phyloP scores from a whole-genome alignment of 2,329 filamentous ascomycete species.

The Nemania serpens region DNA sequence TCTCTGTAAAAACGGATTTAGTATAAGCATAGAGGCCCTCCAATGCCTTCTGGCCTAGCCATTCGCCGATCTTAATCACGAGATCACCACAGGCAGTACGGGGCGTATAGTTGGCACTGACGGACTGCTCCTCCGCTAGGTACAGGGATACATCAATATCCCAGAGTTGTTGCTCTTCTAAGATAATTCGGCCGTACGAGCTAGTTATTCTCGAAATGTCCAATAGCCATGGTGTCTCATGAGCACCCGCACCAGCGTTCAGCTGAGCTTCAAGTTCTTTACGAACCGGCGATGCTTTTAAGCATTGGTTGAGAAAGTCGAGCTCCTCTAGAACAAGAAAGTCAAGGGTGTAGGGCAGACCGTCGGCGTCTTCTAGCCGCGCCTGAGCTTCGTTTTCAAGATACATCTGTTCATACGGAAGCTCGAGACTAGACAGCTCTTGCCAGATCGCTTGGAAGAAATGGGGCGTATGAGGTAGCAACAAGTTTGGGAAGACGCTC shows the following conservation, averaged over 20 bases:
- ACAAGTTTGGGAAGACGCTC: constrained; percentile 77
- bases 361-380: constrained; percentile 85
- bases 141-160: constrained; percentile 96
- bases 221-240: constrained; percentile 77
- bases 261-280: constrained; percentile 86
- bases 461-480: constrained; percentile 79
- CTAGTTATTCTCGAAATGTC: constrained; percentile 87
- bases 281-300: constrained; percentile 85
- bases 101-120: constrained; percentile 95
- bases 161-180: constrained; percentile 94
- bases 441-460: constrained; percentile 91
- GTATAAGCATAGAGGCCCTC: constrained; percentile 81
- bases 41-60: constrained; percentile 76
- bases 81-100: constrained; percentile 91
- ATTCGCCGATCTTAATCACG: constrained; percentile 89
- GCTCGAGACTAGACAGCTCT: constrained; percentile 76
- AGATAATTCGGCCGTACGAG: constrained; percentile 85
- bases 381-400: constrained; percentile 85
- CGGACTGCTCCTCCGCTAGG: constrained; percentile 90
- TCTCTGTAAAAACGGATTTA: constrained; percentile 70
- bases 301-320: constrained; percentile 89
- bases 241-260: constrained; percentile 60
- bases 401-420: constrained; percentile 79
- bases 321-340: constrained; percentile 92
- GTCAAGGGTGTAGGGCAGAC: constrained; percentile 91